Base-by-base conservation (phyloP, 2,329 filamentous ascomycete genomes). In the Phaeomoniella chlamydospora region DNA sequence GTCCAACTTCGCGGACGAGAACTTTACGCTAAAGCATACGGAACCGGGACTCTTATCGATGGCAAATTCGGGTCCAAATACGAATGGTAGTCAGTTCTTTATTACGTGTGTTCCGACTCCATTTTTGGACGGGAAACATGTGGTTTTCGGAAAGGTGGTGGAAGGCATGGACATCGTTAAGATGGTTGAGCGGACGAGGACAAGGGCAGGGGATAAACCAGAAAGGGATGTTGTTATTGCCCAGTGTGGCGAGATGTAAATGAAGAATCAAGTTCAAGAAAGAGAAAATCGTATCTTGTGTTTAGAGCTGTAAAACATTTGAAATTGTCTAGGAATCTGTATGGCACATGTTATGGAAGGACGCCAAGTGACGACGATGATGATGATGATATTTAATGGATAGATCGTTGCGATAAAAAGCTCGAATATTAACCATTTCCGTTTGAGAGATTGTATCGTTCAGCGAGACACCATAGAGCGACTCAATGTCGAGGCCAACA, bases 31-130 rank as follows among this genome's bases (percentile, higher is more conserved):
- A 33, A 82, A 78, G 57, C 88, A 96, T 58, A 80, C 85, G 42
- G 62, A 70, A 43, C 70, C 83, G 1, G 88, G 87, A 3, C 63
- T 96, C 36, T 64, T 98, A 32, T 88, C 81, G 41, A 98, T 96
- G 90, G 90, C 90, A 80, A 94, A 94, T 55, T 81, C 82, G 17
- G 88, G 88, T 1, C 81, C 83, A 37, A 81, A 94, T 59, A 88
- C 83, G 45, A 96, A 96, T 57, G 90, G 90, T 26, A 86, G 77
- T 40, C 90, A 96, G 54, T 98, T 98, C 68, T 98, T 98, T 68
- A 88, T 96, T 63, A 94, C 87, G 2, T 90, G 83, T 0, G 80
- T 80, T 2, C 69, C 81, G 4, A 90, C 88, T 0, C 84, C 85
- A 2, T 92, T 92, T 53, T 65, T 98, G 16, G 81, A 96, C 59